Conservation (phyloP, 2,329 filamentous ascomycete species). For the Ceratocystis cacaofunesta region DNA sequence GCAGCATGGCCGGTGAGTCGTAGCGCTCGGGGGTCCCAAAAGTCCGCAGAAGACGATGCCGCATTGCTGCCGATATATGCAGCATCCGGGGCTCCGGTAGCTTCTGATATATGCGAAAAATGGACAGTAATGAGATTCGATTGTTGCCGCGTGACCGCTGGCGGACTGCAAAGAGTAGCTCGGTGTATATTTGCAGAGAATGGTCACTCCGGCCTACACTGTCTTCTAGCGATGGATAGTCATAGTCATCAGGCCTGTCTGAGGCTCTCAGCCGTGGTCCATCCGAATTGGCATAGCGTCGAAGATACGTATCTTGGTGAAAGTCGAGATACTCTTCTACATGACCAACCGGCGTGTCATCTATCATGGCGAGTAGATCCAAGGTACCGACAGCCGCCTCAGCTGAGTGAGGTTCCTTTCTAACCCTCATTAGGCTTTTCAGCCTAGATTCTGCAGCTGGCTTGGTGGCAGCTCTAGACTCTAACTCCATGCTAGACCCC, state of each 20-base stretch:
- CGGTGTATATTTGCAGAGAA: conserved; percentile 25
- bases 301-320: conserved; percentile 38
- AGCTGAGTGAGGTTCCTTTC: neutral
- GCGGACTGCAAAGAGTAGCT: conserved; percentile 30
- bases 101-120: conserved; percentile 36
- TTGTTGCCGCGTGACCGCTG: conserved; percentile 29
- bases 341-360: conserved; percentile 28
- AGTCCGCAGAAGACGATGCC: conserved; percentile 50
- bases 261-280: conserved; percentile 36
- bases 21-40: conserved; percentile 49
- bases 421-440: neutral
- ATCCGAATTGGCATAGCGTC: conserved; percentile 37
- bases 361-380: conserved; percentile 39
- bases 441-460: neutral
- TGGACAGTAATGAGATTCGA: conserved; percentile 28
- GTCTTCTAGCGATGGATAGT: conserved; percentile 32
- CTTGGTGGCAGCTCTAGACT: neutral
- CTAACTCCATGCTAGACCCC: neutral
- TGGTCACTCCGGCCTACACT: conserved; percentile 25
- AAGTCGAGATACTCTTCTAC: conserved; percentile 40
- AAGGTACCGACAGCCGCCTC: conserved; percentile 22
- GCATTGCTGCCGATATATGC: conserved; percentile 34
- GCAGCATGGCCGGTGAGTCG: conserved; percentile 50
- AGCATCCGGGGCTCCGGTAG: conserved; percentile 40
- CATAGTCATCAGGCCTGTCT: conserved; percentile 33